phyloP scores from a whole-genome alignment of 2,329 filamentous ascomycete species.

The Capronia americana region DNA sequence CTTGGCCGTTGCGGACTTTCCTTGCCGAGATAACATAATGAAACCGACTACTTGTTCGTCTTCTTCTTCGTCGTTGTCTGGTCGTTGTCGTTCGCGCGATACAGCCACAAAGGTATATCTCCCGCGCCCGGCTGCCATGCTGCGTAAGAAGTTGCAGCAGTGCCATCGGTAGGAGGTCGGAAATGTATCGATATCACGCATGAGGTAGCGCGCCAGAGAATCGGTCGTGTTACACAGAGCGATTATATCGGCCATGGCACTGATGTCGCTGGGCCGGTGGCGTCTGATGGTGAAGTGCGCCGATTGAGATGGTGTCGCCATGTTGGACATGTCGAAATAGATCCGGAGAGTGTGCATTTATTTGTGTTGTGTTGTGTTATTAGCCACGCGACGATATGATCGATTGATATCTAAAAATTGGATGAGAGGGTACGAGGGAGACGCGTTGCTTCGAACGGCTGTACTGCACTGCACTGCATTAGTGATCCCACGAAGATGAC shows the following conservation, averaged over 20 bases:
- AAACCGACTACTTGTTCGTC: not conserved
- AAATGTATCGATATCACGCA: not conserved
- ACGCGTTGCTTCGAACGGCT: too few species aligned
- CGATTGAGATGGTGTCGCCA: not conserved
- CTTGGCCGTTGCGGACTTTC: not conserved
- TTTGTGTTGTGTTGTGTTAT: too few species aligned
- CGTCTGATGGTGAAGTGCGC: not conserved
- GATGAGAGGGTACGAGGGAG: too few species aligned
- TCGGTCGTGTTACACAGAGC: not conserved
- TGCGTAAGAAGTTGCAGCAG: not conserved
- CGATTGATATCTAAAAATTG: too few species aligned
- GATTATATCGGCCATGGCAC: not conserved
- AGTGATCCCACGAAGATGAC: too few species aligned
- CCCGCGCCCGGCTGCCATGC: not conserved
- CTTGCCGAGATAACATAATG: not conserved
- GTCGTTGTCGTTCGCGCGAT: not conserved
- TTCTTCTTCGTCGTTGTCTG: too few species aligned
- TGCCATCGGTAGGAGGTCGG: not conserved
- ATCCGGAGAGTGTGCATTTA: too few species aligned
- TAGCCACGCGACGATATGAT: too few species aligned
- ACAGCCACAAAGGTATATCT: not conserved
- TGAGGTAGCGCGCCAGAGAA: not conserved
- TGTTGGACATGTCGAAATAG: not conserved
- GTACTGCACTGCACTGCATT: too few species aligned
- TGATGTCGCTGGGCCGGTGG: conserved; percentile 1